Percentiles rank a stretch among this genome's conserved stretches.
phyloP scores from a whole-genome alignment of 164 flowering plant species.

The grape (Vitis vinifera) region ASM3070453v1 NC_081813.1:3857501-3858000 shows the following conservation, averaged over 20 bases:
- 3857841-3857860: too few species aligned
- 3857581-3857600: conserved; percentile 69
- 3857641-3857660: neutral
- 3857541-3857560: conserved; percentile 3
- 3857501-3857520: too few species aligned
- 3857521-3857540: neutral
- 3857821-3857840: too few species aligned
- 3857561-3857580: conserved; percentile 48
- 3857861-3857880: too few species aligned
- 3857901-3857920: neutral
- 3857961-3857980: too few species aligned
- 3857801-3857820: too few species aligned
- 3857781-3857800: too few species aligned
- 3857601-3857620: conserved; percentile 79
- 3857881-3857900: neutral
- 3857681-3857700: neutral
- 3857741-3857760: too few species aligned
- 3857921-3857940: neutral
- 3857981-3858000: too few species aligned
- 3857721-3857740: too few species aligned
- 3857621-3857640: conserved; percentile 38
- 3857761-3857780: too few species aligned
- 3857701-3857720: too few species aligned
- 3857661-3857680: neutral
- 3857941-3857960: neutral